These are phyloP conservation scores for Vickermania spadyakhi DNA, from an alignment of 208 protist genomes.

Conservation along the genomic window DNA sequence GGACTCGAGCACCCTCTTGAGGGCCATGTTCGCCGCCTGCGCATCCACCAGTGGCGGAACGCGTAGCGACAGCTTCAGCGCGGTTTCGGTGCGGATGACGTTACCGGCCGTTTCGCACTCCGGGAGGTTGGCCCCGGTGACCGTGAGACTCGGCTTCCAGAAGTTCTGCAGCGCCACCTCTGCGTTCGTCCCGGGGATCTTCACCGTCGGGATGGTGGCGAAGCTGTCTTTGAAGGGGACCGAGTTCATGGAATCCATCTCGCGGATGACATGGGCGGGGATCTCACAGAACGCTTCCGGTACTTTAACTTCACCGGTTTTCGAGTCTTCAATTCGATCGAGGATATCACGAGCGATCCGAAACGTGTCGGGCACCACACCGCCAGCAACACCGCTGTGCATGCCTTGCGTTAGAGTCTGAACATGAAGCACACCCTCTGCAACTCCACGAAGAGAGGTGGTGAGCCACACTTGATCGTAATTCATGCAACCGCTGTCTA, in stretches of 20 bases:
- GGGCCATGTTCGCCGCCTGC: conserved; percentile 18
- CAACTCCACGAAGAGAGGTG: conserved; percentile 87
- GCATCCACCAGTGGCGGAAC: conserved; percentile 80
- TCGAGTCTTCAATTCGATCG: conserved; percentile 85
- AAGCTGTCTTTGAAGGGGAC: conserved; percentile 62
- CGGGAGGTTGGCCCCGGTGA: conserved; percentile 89
- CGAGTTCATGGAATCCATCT: conserved; percentile 35
- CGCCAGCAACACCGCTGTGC: conserved; percentile 87
- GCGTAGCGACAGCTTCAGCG: conserved; percentile 91
- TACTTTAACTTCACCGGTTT: conserved; percentile 85
- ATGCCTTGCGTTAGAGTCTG: conserved; percentile 79
- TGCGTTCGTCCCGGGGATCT: conserved; percentile 39
- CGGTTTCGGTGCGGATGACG: conserved; percentile 85
- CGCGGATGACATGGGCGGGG: conserved; percentile 42
- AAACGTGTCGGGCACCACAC: conserved; percentile 93
- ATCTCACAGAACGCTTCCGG: conserved; percentile 84
- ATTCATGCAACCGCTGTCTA: conserved; percentile 91
- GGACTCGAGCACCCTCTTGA: conserved; percentile 70
- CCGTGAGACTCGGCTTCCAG: conserved; percentile 89
- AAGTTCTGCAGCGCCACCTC: conserved; percentile 81
- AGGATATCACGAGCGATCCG: conserved; percentile 85
- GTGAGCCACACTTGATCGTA: conserved; percentile 95
- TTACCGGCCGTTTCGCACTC: conserved; percentile 79
- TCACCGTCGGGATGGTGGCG: conserved; percentile 23
- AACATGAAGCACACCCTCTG: conserved; percentile 74